These are phyloP conservation scores for Rhodosporidiobolus sp. DNA, from an alignment of 768 basidiomycete genomes.

Conservation along the genomic window DNA sequence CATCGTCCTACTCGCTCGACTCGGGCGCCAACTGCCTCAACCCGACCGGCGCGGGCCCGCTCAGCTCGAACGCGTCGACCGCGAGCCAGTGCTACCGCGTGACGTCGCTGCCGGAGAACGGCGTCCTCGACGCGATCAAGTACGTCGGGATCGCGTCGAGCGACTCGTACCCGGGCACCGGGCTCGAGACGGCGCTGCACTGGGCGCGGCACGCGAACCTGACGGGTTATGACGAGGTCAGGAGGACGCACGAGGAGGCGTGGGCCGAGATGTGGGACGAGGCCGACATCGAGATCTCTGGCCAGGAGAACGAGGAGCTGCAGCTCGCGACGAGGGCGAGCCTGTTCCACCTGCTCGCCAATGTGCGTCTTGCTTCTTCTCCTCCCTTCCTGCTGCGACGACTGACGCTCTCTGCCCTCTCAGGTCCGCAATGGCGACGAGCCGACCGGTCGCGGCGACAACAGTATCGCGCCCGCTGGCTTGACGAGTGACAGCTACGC, in stretches of 20 bases:
- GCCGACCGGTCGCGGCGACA: conserved; percentile 32
- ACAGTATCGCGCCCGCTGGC: conserved; percentile 36
- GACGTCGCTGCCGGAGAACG: conserved; percentile 1
- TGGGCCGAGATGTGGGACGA: conserved; percentile 27
- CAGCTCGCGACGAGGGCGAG: conserved; percentile 33
- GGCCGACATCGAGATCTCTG: conserved; percentile 29
- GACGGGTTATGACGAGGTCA: conserved; percentile 10
- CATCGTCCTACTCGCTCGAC: neutral
- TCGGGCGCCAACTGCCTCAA: conserved; percentile 12
- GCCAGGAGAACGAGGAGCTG: conserved; percentile 22
- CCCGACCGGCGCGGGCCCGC: neutral
- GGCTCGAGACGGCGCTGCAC: conserved; percentile 11
- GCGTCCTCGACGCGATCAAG: conserved; percentile 23
- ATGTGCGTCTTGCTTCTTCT: conserved; percentile 8
- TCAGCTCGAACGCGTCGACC: conserved; percentile 23
- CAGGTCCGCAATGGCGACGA: conserved; percentile 29
- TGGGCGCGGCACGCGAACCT: neutral
- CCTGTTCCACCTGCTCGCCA: conserved; percentile 32
- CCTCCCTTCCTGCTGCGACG: too few species aligned
- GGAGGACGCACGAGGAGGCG: conserved; percentile 6
- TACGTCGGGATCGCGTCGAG: conserved; percentile 38
- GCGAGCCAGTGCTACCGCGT: conserved; percentile 28
- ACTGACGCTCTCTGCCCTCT: too few species aligned
- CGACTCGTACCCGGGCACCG: conserved; percentile 30
- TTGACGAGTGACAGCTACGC: conserved; percentile 37